These are phyloP conservation scores for Lithocarpus polystachyus DNA, from an alignment of 306 rosid genomes.

Conservation along the genomic window DNA sequence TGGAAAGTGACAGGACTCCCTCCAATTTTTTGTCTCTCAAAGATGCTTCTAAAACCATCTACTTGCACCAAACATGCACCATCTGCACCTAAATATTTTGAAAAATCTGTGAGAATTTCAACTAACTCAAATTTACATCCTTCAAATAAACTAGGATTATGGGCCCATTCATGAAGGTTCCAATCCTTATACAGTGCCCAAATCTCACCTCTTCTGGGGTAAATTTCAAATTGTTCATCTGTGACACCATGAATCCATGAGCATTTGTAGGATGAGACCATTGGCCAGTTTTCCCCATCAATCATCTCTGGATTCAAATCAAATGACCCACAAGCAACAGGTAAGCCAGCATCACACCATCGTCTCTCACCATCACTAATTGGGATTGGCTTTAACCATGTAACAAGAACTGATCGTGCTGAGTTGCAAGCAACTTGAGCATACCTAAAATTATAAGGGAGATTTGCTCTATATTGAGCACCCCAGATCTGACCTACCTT, in stretches of 20 bases:
- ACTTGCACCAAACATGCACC: constrained; percentile 12
- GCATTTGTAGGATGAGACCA: constrained; percentile 10
- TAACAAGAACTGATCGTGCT: neutral
- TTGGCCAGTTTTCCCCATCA: neutral
- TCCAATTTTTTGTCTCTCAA: constrained; percentile 9
- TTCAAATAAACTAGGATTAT: neutral
- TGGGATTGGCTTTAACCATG: constrained; percentile 21
- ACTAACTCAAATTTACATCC: constrained; percentile 6
- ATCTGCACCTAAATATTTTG: constrained; percentile 14
- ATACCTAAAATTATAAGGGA: neutral
- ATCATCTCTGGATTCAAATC: neutral
- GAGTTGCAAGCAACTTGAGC: constrained; percentile 1
- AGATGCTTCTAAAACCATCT: constrained; percentile 11
- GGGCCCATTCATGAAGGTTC: constrained; percentile 13
- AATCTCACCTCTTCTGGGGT: constrained; percentile 22
- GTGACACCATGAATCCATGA: constrained; percentile 4
- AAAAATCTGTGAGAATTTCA: constrained; percentile 17
- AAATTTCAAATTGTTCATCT: constrained; percentile 22
- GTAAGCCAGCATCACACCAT: constrained; percentile 26
- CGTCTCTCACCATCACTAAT: constrained; percentile 11
- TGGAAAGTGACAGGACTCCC: constrained; percentile 8
- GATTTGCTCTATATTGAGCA: neutral
- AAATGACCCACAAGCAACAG: constrained; percentile 24
- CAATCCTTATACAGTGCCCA: constrained; percentile 25
- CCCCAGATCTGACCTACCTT: constrained; percentile 22